A percentile compares a stretch with the other conserved stretches of the same genome.
These are phyloP conservation scores for Camillea tinctor DNA, from an alignment of 2,329 filamentous ascomycete genomes.

Conservation along the genomic window DNA sequence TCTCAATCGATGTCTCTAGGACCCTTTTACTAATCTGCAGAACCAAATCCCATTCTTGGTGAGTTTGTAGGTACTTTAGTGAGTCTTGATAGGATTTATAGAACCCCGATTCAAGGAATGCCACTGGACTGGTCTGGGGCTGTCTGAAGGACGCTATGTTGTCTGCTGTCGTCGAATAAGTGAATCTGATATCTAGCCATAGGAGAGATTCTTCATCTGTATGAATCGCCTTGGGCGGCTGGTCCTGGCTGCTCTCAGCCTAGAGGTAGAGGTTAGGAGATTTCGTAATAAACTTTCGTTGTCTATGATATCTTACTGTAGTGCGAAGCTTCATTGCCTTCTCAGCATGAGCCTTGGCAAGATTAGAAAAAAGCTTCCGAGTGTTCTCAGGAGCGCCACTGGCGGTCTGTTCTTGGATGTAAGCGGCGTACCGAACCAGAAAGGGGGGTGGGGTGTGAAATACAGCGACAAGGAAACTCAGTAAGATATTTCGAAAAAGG, in stretches of 20 bases:
- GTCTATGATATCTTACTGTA: constrained; percentile 7
- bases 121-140: constrained; percentile 18
- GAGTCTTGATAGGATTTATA: constrained; percentile 15
- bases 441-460: constrained; percentile 18
- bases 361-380: constrained; percentile 49
- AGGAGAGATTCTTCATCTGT: constrained; percentile 23
- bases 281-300: background rate
- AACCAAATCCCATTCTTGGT: constrained; percentile 20
- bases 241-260: constrained; percentile 6
- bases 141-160: constrained; percentile 18
- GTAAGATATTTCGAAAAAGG: constrained; percentile 55
- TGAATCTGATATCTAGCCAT: constrained; percentile 24
- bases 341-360: constrained; percentile 37
- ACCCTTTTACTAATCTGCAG: constrained; percentile 15
- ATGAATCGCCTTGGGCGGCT: constrained; percentile 3
- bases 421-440: background rate
- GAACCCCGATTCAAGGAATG: constrained; percentile 22
- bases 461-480: constrained; percentile 54
- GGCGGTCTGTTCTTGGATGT: constrained; percentile 14
- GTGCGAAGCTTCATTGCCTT: constrained; percentile 24
- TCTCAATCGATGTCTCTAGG: constrained; percentile 20
- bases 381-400: constrained; percentile 43
- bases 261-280: constrained; percentile 4
- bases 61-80: constrained; percentile 15
- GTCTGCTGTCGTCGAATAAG: constrained; percentile 17